Percentiles rank a stretch among this genome's conserved stretches.
phyloP scores from a whole-genome alignment of 1,139 yeast genomes.

The Debaryomyces psychrophilus region DNA sequence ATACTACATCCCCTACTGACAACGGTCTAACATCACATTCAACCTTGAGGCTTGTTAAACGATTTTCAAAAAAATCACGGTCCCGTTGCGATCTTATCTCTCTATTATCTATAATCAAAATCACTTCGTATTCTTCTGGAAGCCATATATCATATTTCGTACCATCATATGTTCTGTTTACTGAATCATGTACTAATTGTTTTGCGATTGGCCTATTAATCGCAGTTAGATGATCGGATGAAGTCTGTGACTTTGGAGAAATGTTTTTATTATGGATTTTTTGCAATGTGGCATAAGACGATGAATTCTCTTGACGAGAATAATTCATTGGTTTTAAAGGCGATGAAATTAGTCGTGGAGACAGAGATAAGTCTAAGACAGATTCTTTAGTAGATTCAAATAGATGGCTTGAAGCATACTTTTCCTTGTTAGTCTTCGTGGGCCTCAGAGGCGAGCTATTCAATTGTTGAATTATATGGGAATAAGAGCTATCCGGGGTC shows the following conservation, averaged over 20 bases:
- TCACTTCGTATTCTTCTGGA: conserved; percentile 53
- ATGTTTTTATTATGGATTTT: neutral
- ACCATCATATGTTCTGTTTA: conserved; percentile 24
- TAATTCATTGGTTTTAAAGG: neutral
- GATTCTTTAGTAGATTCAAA: neutral
- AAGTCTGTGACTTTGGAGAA: neutral
- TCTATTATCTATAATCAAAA: conserved; percentile 75
- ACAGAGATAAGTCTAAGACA: conserved; percentile 1
- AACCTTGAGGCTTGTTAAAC: conserved; percentile 55
- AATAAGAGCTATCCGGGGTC: conserved; percentile 20
- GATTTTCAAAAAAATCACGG: conserved; percentile 62
- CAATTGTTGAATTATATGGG: neutral
- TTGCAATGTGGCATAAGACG: neutral
- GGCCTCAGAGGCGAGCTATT: conserved; percentile 4
- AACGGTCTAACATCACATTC: conserved; percentile 59
- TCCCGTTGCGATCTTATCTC: conserved; percentile 69
- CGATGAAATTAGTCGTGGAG: conserved; percentile 5
- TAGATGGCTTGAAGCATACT: neutral
- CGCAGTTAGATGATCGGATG: neutral
- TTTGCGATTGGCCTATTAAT: neutral
- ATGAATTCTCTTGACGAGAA: neutral
- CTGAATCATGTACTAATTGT: conserved; percentile 25
- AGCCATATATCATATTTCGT: conserved; percentile 44
- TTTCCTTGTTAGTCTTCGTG: neutral
- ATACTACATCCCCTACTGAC: conserved; percentile 83